Percentiles rank a stretch among this genome's conserved stretches.
Evolutionary conservation across 2,329 filamentous ascomycete species (phyloP).

Genomic region (Setomelanomma holmii): DNA sequence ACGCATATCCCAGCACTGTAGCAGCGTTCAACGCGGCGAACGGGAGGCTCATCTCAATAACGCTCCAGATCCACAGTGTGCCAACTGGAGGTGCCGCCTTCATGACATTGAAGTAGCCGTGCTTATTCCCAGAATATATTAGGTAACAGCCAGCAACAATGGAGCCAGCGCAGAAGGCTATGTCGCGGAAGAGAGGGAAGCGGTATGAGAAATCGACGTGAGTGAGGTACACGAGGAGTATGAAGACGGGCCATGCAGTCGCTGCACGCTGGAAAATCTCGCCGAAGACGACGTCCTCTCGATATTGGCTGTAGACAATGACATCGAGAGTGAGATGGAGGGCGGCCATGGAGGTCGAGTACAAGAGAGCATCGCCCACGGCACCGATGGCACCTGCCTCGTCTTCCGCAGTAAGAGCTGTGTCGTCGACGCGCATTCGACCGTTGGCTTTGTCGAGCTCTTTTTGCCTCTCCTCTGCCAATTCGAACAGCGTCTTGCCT

Average conservation of each 20-base stretch:
- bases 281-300: constrained; percentile 68
- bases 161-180: constrained; percentile 69
- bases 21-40: constrained; percentile 66
- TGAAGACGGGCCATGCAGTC: constrained; percentile 54
- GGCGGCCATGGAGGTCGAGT: constrained; percentile 67
- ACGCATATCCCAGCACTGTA: constrained; percentile 60
- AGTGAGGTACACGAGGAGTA: constrained; percentile 54
- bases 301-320: constrained; percentile 79
- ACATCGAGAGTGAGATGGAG: constrained; percentile 81
- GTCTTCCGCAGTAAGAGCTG: constrained; percentile 38
- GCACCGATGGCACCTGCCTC: constrained; percentile 54
- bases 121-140: constrained; percentile 79
- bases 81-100: constrained; percentile 89
- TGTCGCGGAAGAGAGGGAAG: constrained; percentile 55
- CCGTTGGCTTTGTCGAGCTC: constrained; percentile 52
- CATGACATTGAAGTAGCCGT: constrained; percentile 87
- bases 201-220: constrained; percentile 50
- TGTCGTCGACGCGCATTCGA: constrained; percentile 11
- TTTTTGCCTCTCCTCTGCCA: constrained; percentile 68
- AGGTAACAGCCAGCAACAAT: constrained; percentile 76
- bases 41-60: constrained; percentile 80
- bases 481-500: constrained; percentile 74
- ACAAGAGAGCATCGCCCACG: constrained; percentile 56
- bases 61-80: constrained; percentile 90
- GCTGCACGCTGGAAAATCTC: constrained; percentile 61